Percentiles rank a stretch among this genome's conserved stretches.
Evolutionary conservation across 768 basidiomycete genomes (phyloP).

Genomic region (Punctularia strigosozonata): DNA sequence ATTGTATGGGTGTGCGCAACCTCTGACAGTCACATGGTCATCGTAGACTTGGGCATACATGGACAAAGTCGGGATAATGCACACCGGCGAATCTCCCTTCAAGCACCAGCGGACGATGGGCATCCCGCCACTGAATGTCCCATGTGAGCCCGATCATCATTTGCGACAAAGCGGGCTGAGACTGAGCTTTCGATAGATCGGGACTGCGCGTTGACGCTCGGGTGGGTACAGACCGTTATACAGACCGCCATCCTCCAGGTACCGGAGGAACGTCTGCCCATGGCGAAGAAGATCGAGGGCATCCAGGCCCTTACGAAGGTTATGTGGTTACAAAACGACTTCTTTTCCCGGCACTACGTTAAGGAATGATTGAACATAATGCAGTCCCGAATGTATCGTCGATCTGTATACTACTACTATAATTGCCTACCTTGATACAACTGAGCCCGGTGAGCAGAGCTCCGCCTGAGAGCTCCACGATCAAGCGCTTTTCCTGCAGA

Average conservation of each 20-base stretch:
- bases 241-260: constrained; percentile 28
- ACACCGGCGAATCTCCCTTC: constrained; percentile 33
- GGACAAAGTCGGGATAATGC: constrained; percentile 37
- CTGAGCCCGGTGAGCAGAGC: no score
- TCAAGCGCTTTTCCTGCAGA: no score
- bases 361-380: no score
- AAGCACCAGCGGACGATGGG: constrained; percentile 24
- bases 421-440: no score
- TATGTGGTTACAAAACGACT: no score
- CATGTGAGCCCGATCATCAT: constrained; percentile 16
- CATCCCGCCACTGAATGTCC: constrained; percentile 20
- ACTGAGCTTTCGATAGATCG: constrained; percentile 19
- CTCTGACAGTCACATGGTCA: no score
- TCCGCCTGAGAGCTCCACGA: no score
- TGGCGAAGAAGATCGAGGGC: constrained; percentile 26
- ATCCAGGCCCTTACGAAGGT: constrained; percentile 34
- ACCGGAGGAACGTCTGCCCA: constrained; percentile 22
- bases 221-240: constrained; percentile 34
- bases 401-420: no score
- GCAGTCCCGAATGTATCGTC: no score
- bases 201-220: constrained; percentile 28
- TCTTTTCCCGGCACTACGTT: no score
- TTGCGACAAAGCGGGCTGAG: neutral
- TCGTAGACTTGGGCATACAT: constrained; percentile 36
- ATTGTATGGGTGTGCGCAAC: no score